Percentiles rank a stretch among this genome's conserved stretches.
Evolutionary conservation across 192 early-diverging fungal species (phyloP).

Genomic region (Backusella parvicylindrica): DNA sequence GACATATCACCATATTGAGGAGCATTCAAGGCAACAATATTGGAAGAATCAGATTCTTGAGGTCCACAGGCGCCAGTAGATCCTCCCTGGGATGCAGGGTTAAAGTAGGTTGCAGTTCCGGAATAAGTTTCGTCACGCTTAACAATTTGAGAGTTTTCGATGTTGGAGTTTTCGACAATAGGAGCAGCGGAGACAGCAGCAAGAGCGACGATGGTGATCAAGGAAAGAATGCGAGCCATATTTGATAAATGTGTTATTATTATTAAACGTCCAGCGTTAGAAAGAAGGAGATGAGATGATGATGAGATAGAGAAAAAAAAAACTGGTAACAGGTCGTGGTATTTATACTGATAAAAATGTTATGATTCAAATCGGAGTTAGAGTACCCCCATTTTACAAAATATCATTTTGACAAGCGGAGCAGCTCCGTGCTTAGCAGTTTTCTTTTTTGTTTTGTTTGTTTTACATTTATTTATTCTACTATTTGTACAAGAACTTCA

Average conservation of each 20-base stretch:
- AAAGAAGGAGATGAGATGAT: background rate
- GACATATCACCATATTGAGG: constrained; percentile 24
- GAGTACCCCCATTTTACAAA: background rate
- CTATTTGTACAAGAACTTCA: background rate
- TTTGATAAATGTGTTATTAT: background rate
- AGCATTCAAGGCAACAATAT: constrained; percentile 24
- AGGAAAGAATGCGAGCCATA: background rate
- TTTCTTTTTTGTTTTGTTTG: background rate
- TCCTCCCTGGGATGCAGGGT: constrained; percentile 21
- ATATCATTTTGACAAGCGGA: background rate
- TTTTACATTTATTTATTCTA: background rate
- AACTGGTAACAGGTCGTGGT: background rate
- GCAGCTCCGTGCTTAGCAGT: background rate
- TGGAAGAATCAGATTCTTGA: constrained; percentile 6
- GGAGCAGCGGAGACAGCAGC: constrained; percentile 6
- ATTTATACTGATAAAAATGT: background rate
- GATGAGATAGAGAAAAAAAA: background rate
- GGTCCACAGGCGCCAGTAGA: constrained; percentile 20
- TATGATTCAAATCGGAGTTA: background rate
- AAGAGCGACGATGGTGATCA: constrained; percentile 10
- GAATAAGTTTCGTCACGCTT: background rate
- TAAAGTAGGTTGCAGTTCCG: constrained; percentile 29
- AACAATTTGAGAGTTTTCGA: background rate
- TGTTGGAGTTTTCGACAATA: background rate
- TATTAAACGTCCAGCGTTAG: constrained; percentile 16